Conservation (phyloP, 257 asterid species). For the Cinchona pubescens region DNA sequence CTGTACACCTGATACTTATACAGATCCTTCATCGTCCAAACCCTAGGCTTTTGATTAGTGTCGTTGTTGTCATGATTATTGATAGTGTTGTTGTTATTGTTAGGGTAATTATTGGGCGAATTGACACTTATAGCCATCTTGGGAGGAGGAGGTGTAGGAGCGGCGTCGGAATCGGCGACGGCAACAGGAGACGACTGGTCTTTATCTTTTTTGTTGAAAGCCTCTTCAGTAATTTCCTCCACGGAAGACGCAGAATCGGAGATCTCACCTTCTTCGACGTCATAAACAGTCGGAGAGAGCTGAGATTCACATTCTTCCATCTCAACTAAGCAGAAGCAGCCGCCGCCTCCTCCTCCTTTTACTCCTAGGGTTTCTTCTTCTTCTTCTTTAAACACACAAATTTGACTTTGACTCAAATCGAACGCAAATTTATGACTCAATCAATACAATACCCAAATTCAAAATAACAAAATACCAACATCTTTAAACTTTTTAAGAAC, state of each 20-base stretch:
- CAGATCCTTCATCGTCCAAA: constrained; percentile 80
- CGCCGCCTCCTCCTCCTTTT: too few relatives aligned
- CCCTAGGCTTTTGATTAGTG: constrained; percentile 44
- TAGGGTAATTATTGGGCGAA: constrained; percentile 15
- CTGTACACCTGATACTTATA: constrained; percentile 61
- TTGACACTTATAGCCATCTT: constrained; percentile 14
- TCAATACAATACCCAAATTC: neutral
- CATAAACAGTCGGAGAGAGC: constrained; percentile 35
- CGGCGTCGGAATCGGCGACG: constrained; percentile 16
- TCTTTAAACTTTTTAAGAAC: neutral
- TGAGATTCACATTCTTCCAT: constrained; percentile 48
- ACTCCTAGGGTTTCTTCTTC: constrained; percentile 34
- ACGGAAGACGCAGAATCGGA: constrained; percentile 83
- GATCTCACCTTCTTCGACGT: constrained; percentile 93
- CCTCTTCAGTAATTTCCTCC: constrained; percentile 73
- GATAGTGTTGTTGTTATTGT: constrained; percentile 25
- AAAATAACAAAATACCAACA: too few relatives aligned
- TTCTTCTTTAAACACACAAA: too few relatives aligned
- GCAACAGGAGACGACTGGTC: constrained; percentile 21
- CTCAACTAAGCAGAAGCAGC: constrained; percentile 23
- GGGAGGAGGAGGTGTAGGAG: constrained; percentile 5
- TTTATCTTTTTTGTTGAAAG: constrained; percentile 53
- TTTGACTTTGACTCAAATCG: constrained; percentile 7
- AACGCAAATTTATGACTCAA: constrained; percentile 1
- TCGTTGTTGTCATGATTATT: constrained; percentile 16